These are phyloP conservation scores for Cyberlindnera mrakii DNA, from an alignment of 805 yeast genomes.

Conservation along the genomic window DNA sequence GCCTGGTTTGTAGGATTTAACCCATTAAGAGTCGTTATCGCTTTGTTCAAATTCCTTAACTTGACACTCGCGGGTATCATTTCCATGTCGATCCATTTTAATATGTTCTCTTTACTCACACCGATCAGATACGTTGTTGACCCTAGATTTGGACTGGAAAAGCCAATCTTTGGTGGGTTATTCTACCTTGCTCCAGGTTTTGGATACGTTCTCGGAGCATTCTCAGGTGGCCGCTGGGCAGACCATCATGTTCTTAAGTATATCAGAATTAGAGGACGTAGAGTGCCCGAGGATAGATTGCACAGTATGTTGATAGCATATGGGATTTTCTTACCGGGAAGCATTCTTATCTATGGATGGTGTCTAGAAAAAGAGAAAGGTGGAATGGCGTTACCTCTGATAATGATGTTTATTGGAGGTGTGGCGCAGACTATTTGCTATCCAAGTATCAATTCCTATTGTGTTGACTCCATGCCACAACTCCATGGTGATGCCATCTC, in stretches of 20 bases:
- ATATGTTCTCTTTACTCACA: conserved; percentile 46
- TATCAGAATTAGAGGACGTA: conserved; percentile 30
- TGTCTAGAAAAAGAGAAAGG: conserved; percentile 33
- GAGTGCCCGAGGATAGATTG: conserved; percentile 50
- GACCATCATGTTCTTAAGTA: conserved; percentile 41
- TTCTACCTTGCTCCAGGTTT: conserved; percentile 52
- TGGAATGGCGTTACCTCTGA: conserved; percentile 49
- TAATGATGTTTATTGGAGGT: conserved; percentile 42
- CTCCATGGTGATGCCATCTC: conserved; percentile 51
- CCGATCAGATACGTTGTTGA: conserved; percentile 52
- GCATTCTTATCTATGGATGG: conserved; percentile 40
- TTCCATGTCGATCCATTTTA: conserved; percentile 36
- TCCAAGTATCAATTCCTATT: conserved; percentile 50
- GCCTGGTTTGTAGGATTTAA: conserved; percentile 39
- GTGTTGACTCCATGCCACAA: conserved; percentile 52
- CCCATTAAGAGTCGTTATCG: conserved; percentile 38
- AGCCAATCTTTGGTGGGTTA: conserved; percentile 45
- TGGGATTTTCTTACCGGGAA: conserved; percentile 35
- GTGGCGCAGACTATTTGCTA: conserved; percentile 45
- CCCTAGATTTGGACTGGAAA: conserved; percentile 43
- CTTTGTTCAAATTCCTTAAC: conserved; percentile 37
- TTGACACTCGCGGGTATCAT: conserved; percentile 38
- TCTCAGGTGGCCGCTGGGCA: conserved; percentile 48
- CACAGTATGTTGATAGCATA: conserved; percentile 33
- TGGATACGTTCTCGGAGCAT: conserved; percentile 47